Percentiles rank a stretch among this genome's conserved stretches.
These are phyloP conservation scores for Fusarium ambrosium DNA, from an alignment of 2,329 filamentous ascomycete genomes.

Conservation along the genomic window DNA sequence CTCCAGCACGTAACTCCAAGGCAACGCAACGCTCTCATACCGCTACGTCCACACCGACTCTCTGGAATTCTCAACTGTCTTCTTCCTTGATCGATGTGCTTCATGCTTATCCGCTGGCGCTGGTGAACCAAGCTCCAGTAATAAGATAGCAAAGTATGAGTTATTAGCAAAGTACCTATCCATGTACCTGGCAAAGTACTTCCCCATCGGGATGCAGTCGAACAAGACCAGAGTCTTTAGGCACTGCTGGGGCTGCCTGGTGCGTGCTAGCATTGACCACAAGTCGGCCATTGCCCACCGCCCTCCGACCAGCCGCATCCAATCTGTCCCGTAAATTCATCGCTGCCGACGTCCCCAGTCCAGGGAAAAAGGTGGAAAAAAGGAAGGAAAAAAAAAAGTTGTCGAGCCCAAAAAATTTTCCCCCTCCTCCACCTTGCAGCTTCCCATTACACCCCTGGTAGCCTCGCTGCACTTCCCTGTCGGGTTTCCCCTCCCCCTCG, in stretches of 20 bases:
- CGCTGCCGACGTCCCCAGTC: slow-evolving; percentile 23
- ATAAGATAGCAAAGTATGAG: slow-evolving; percentile 27
- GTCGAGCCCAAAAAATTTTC: slow-evolving; percentile 36
- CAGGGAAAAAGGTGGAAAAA: neutral
- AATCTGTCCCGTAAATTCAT: slow-evolving; percentile 32
- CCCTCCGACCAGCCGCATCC: slow-evolving; percentile 33
- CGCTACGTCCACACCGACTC: slow-evolving; percentile 16
- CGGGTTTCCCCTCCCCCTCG: slow-evolving; percentile 41
- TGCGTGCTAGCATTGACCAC: slow-evolving; percentile 45
- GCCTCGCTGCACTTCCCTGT: slow-evolving; percentile 32
- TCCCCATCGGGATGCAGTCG: slow-evolving; percentile 20
- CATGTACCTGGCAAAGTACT: slow-evolving; percentile 22
- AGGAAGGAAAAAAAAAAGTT: slow-evolving; percentile 31
- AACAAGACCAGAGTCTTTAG: slow-evolving; percentile 32
- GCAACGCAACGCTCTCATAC: neutral
- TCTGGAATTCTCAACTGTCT: neutral
- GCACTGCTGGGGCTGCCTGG: slow-evolving; percentile 34
- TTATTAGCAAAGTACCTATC: slow-evolving; percentile 24
- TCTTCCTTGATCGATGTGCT: slow-evolving; percentile 18
- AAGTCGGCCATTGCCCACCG: slow-evolving; percentile 34
- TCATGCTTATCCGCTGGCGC: slow-evolving; percentile 34
- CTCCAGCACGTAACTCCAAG: neutral
- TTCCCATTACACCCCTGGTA: slow-evolving; percentile 27
- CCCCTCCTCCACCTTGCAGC: slow-evolving; percentile 32
- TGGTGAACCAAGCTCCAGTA: slow-evolving; percentile 26